phyloP scores from a whole-genome alignment of 2,329 filamentous ascomycete genomes.

The Diaporthe nobilis region DNA sequence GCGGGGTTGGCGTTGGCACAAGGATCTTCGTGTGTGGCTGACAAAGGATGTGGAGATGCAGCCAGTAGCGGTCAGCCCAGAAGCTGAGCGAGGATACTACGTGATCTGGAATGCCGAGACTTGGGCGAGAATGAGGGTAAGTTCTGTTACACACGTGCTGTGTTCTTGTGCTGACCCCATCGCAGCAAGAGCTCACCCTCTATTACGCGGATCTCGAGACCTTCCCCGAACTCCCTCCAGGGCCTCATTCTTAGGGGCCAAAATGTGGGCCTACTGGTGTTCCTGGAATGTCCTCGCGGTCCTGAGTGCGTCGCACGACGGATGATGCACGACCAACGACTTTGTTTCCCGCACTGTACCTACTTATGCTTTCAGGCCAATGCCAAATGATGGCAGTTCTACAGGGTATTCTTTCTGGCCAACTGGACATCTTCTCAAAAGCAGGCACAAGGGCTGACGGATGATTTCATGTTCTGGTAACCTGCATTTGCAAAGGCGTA shows the following conservation, averaged over 20 bases:
- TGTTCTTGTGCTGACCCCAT: constrained; percentile 40
- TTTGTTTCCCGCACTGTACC: constrained; percentile 19
- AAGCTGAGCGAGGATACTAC: constrained; percentile 76
- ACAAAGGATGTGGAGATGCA: constrained; percentile 78
- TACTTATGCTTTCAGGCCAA: constrained; percentile 22
- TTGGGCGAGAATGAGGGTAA: constrained; percentile 75
- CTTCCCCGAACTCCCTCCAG: constrained; percentile 43
- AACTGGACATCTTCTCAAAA: constrained; percentile 7
- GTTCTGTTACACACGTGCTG: constrained; percentile 47
- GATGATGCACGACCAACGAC: neutral
- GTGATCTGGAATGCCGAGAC: constrained; percentile 74
- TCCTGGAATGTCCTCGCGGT: neutral
- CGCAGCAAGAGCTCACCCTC: constrained; percentile 71
- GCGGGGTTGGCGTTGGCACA: constrained; percentile 79
- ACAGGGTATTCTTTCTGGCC: constrained; percentile 14
- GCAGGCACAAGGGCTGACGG: constrained; percentile 14
- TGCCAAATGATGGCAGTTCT: constrained; percentile 10
- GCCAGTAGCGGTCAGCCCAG: constrained; percentile 70
- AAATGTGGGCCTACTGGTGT: constrained; percentile 14
- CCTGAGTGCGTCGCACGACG: neutral
- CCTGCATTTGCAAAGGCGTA: constrained; percentile 31
- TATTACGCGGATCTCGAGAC: constrained; percentile 75
- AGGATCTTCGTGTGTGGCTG: constrained; percentile 76
- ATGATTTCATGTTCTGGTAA: constrained; percentile 27
- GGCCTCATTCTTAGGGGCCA: constrained; percentile 36